Evolutionary conservation across 208 protist species (phyloP).

Genomic region (Phytomonas francai): DNA sequence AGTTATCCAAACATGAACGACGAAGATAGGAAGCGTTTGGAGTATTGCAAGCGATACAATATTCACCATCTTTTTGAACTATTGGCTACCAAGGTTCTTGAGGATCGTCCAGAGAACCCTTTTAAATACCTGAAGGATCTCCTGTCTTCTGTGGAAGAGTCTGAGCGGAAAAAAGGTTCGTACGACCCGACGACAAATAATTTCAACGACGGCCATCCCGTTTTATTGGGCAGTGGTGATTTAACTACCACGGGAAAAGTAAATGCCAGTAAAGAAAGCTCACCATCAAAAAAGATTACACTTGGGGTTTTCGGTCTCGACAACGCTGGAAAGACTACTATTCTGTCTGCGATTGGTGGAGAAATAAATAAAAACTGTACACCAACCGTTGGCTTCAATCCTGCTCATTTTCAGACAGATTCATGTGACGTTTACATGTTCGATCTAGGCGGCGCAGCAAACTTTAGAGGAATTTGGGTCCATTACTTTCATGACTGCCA

Average conservation of each 20-base stretch:
- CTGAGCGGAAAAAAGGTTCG: slow-evolving; percentile 60
- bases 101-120: slow-evolving; percentile 80
- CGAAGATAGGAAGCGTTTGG: slow-evolving; percentile 66
- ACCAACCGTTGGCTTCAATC: slow-evolving; percentile 85
- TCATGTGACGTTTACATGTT: slow-evolving; percentile 87
- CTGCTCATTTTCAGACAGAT: slow-evolving; percentile 79
- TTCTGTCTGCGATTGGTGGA: slow-evolving; percentile 96
- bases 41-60: slow-evolving; percentile 84
- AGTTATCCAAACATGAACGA: neutral
- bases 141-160: slow-evolving; percentile 63
- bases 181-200: slow-evolving; percentile 78
- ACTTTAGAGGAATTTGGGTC: slow-evolving; percentile 89
- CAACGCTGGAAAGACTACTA: slow-evolving; percentile 97
- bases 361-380: slow-evolving; percentile 90
- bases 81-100: slow-evolving; percentile 78
- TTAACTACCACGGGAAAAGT: slow-evolving; percentile 5
- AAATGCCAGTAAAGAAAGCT: neutral
- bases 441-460: slow-evolving; percentile 82
- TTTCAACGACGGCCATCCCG: slow-evolving; percentile 17
- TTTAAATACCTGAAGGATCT: slow-evolving; percentile 79
- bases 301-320: slow-evolving; percentile 85
- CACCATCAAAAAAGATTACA: slow-evolving; percentile 40
- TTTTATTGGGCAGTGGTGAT: neutral
- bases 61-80: slow-evolving; percentile 90
- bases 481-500: slow-evolving; percentile 90